Base-by-base conservation (phyloP, 2,329 filamentous ascomycete genomes). In the Xylaria sp. region DNA sequence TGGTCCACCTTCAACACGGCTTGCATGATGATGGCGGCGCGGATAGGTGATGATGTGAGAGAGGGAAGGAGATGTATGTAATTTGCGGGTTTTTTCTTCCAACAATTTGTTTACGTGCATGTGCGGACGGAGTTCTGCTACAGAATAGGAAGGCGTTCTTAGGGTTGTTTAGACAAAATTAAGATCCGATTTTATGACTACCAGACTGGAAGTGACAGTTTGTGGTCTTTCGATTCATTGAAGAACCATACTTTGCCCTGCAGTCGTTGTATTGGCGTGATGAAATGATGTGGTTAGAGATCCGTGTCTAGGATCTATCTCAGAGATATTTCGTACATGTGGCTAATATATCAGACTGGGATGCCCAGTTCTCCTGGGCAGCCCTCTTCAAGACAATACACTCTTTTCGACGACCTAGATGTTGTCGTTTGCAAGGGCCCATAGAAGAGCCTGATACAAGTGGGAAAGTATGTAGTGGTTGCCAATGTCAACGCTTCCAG, bases 71-170 rank as follows among this genome's bases (percentile, higher is more conserved):
- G 37, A 44, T 60, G 13, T 65, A 48, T 37, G 13, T 15, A 18
- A 34, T 41, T 37, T 25, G 44, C 18, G n/a, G n/a, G n/a, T 39
- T 63, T 25, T 28, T 50, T 34, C 58, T 54, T 20, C 32, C 23
- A 39, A 15, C 23, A 39, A 15, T 55, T 39, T 46, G 28, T 60
- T 72, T 65, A 41, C 58, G 34, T 70, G 70, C 70, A 70, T 72
- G 58, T 66, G 62, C 65, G 61, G 70, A 72, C 61, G 68, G 70
- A 66, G 70, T 72, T 70, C 67, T 68, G 61, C 64, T 68, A 25
- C 68, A 65, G 52, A 65, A 61, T 66, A 54, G 62, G 65, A 34
- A 25, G 70, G 70, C 68, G 70, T 72, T 71, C 7, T n/a, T 39
- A 8, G 44, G 69, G 7, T 66, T 63, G 48, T 64, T 66, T 63